A percentile compares a stretch with the other conserved stretches of the same genome.
phyloP scores from a whole-genome alignment of 352 stramenopile genomes.

The Halophytophthora polymorphica region DNA sequence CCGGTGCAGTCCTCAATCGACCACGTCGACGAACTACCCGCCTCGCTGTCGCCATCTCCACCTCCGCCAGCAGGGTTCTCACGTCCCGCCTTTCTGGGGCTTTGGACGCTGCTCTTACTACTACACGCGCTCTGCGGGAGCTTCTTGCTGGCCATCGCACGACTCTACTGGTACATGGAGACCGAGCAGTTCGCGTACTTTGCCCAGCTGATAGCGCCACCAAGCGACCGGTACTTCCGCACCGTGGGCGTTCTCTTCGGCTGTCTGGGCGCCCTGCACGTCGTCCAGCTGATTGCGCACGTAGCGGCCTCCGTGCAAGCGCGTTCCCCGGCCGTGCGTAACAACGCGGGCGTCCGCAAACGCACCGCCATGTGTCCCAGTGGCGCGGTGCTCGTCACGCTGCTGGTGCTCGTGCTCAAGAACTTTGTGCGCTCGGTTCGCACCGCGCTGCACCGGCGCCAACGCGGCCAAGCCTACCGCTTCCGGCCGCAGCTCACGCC shows the following conservation, averaged over 20 bases:
- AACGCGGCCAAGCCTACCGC: neutral
- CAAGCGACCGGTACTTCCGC: constrained; percentile 20
- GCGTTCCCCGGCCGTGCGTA: constrained; percentile 4
- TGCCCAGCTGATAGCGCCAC: constrained; percentile 27
- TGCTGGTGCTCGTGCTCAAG: neutral
- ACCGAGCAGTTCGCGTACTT: constrained; percentile 48
- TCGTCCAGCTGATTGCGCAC: constrained; percentile 11
- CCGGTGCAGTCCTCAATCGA: too few relatives aligned
- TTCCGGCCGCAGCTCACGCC: too few relatives aligned
- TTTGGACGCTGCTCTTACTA: constrained; percentile 16
- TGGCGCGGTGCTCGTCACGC: too few relatives aligned
- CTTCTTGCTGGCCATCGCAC: constrained; percentile 15
- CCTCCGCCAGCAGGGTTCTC: too few relatives aligned
- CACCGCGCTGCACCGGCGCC: too few relatives aligned
- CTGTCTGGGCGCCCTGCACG: constrained; percentile 17
- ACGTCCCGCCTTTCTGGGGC: too few relatives aligned
- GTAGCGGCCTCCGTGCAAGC: constrained; percentile 14
- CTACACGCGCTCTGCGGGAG: constrained; percentile 16
- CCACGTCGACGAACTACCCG: too few relatives aligned
- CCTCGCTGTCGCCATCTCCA: too few relatives aligned
- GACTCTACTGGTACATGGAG: constrained; percentile 36
- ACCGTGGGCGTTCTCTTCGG: constrained; percentile 20
- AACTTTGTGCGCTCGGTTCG: too few relatives aligned
- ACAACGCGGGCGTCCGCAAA: too few relatives aligned
- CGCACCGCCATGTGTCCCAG: too few relatives aligned